Percentiles rank a stretch among this genome's conserved stretches.
phyloP scores from a whole-genome alignment of 371 early-diverging fungal species.

The Lichtheimia corymbifera region DNA sequence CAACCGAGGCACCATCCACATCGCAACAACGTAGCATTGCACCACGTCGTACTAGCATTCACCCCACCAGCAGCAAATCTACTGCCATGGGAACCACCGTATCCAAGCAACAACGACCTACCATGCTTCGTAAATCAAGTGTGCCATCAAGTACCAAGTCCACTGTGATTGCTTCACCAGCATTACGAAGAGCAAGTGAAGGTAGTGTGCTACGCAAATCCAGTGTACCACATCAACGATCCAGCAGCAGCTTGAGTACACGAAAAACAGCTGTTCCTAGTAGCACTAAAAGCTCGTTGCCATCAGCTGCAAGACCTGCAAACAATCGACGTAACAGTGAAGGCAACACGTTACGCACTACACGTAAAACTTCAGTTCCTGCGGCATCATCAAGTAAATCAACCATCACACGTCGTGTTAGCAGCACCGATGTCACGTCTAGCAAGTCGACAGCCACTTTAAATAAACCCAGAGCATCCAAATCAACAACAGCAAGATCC shows the following conservation, averaged over 20 bases:
- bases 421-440: too few species aligned
- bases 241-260: background rate
- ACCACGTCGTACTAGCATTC: background rate
- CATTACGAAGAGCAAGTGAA: conserved; percentile 5
- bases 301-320: background rate
- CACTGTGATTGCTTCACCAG: background rate
- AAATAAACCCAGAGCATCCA: too few species aligned
- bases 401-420: too few species aligned
- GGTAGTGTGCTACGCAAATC: background rate
- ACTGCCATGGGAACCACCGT: background rate
- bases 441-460: too few species aligned
- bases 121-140: background rate
- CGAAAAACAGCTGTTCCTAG: conserved; percentile 3
- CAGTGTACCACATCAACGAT: conserved; percentile 2
- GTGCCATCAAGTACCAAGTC: conserved; percentile 2
- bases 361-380: too few species aligned
- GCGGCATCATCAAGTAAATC: too few species aligned
- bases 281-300: background rate
- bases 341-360: too few species aligned
- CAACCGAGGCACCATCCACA: background rate
- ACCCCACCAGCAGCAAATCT: background rate
- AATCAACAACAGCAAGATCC: too few species aligned
- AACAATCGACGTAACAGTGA: background rate
- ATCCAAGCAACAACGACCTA: background rate
- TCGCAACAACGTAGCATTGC: background rate